Evolutionary conservation across 345 rosid genomes (phyloP).

Genomic region (Punica granatum): DNA sequence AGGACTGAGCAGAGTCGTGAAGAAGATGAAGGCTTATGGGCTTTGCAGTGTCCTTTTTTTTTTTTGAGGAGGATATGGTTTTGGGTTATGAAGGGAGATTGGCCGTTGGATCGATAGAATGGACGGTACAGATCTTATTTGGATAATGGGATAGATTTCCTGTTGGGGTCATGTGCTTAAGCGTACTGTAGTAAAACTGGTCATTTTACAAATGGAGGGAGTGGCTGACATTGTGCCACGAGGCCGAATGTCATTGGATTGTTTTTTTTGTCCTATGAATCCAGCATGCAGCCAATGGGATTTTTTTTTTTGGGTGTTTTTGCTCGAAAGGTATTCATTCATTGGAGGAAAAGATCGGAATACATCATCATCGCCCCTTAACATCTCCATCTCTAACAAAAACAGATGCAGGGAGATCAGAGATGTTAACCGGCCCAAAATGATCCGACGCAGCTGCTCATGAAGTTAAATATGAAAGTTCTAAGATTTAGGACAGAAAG

Average conservation of each 20-base stretch:
- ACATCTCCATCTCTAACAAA: too few relatives aligned
- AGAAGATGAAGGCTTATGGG: background rate
- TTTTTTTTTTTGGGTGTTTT: too few relatives aligned
- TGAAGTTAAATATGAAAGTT: too few relatives aligned
- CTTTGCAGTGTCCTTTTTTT: background rate
- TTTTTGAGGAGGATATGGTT: slow-evolving; percentile 51
- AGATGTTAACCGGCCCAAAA: too few relatives aligned
- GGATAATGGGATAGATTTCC: slow-evolving; percentile 44
- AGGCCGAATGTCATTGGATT: background rate
- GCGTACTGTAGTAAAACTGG: background rate
- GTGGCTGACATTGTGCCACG: slow-evolving; percentile 14
- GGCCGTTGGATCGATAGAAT: slow-evolving; percentile 38
- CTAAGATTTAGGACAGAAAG: too few relatives aligned
- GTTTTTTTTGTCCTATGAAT: background rate
- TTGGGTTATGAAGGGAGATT: slow-evolving; percentile 20
- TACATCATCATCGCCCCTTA: too few relatives aligned
- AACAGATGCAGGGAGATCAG: too few relatives aligned
- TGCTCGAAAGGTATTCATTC: too few relatives aligned
- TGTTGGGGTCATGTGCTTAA: background rate
- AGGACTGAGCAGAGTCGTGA: background rate
- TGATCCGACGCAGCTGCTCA: too few relatives aligned
- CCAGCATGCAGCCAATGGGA: background rate
- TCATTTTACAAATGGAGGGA: background rate
- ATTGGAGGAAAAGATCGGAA: too few relatives aligned
- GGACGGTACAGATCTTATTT: slow-evolving; percentile 39